Conservation (phyloP, 352 stramenopile genomes). For the Aphanomyces astaci region DNA sequence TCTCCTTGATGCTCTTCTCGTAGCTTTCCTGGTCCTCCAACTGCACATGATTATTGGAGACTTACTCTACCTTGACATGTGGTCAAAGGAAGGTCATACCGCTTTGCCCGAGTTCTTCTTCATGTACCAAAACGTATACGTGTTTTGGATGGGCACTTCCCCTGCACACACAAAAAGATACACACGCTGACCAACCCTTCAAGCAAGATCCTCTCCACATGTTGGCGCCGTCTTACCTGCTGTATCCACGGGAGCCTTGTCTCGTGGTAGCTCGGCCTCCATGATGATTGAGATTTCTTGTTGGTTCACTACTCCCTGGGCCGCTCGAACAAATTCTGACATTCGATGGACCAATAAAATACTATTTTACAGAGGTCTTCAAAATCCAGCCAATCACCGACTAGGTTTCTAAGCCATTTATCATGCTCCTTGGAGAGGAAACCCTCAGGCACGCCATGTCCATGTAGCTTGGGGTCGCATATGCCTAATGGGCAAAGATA, state of each 20-base stretch:
- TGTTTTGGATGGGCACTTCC: conserved; percentile 80
- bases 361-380: conserved; percentile 12
- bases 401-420: not conserved
- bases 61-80: too few relatives aligned
- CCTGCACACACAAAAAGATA: not conserved
- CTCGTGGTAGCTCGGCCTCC: not conserved
- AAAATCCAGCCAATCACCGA: not conserved
- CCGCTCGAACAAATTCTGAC: conserved; percentile 1
- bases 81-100: conserved; percentile 51
- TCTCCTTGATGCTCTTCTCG: conserved; percentile 90
- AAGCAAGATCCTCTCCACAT: too few relatives aligned
- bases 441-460: too few relatives aligned
- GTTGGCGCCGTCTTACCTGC: too few relatives aligned
- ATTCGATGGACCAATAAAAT: conserved; percentile 6
- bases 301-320: not conserved
- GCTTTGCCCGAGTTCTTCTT: conserved; percentile 75
- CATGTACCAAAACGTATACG: conserved; percentile 86
- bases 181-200: not conserved
- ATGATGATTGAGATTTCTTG: not conserved
- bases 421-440: too few relatives aligned
- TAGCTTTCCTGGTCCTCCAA: conserved; percentile 72
- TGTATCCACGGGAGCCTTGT: not conserved
- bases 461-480: not conserved
- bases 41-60: conserved; percentile 18
- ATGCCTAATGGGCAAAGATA: conserved; percentile 15